phyloP scores from a whole-genome alignment of 257 asterid genomes.

The Nicotiana tabacum region DNA sequence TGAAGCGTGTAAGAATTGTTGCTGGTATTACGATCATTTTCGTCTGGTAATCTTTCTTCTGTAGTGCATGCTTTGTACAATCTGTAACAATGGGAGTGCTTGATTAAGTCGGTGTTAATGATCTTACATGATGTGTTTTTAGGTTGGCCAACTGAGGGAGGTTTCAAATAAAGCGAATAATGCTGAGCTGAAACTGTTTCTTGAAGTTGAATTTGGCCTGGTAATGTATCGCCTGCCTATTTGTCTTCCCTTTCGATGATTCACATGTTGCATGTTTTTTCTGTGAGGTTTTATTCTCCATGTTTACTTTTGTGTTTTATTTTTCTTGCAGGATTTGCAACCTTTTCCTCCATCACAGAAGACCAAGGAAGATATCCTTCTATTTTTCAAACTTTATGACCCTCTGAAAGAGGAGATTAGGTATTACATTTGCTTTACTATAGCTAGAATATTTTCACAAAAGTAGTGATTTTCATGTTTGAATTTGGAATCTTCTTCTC shows the following conservation, averaged over 20 bases:
- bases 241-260: slow-evolving; percentile 11
- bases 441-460: slow-evolving; percentile 7
- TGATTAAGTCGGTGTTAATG: slow-evolving; percentile 4
- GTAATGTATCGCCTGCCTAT: slow-evolving; percentile 29
- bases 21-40: no score
- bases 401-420: slow-evolving; percentile 66
- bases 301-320: background rate
- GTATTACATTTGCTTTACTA: slow-evolving; percentile 22
- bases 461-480: slow-evolving; percentile 6
- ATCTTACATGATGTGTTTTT: slow-evolving; percentile 12
- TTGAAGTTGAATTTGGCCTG: slow-evolving; percentile 66
- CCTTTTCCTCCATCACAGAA: slow-evolving; percentile 59
- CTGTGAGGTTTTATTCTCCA: slow-evolving; percentile 3
- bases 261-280: background rate
- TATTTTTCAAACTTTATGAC: slow-evolving; percentile 68
- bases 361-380: slow-evolving; percentile 65
- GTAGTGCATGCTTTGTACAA: background rate
- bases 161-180: slow-evolving; percentile 61
- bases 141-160: slow-evolving; percentile 83
- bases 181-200: slow-evolving; percentile 65
- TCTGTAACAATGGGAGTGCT: background rate
- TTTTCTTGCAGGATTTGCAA: slow-evolving; percentile 42
- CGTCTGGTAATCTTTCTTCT: background rate
- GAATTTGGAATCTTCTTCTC: background rate
- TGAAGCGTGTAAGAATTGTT: background rate